Conservation (phyloP, 2,329 filamentous ascomycete genomes). For the Rhinocladiella similis region DNA sequence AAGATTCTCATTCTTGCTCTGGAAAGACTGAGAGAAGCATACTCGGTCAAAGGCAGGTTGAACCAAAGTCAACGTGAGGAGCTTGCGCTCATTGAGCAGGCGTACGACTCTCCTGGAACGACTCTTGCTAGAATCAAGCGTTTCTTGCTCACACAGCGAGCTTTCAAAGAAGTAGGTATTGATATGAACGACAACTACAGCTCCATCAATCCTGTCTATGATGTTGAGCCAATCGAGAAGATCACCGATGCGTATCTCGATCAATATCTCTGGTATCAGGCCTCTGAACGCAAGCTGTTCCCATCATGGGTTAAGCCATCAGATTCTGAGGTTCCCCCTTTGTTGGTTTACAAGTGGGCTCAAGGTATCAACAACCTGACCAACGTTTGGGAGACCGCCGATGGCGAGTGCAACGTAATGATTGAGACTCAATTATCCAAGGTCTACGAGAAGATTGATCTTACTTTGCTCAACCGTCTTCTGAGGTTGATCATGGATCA, state of each 20-base stretch:
- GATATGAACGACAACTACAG: slow-evolving; percentile 99
- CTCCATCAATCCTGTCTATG: slow-evolving; percentile 98
- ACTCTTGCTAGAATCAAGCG: slow-evolving; percentile 96
- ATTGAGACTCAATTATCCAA: slow-evolving; percentile 98
- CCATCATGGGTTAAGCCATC: slow-evolving; percentile 99
- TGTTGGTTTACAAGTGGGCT: slow-evolving; percentile 97
- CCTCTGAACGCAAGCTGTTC: slow-evolving; percentile 94
- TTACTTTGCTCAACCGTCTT: slow-evolving; percentile 90
- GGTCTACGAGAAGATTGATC: slow-evolving; percentile 98
- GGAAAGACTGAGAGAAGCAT: slow-evolving; percentile 89
- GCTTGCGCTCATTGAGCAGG: slow-evolving; percentile 93
- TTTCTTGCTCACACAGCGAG: slow-evolving; percentile 92
- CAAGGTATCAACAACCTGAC: slow-evolving; percentile 98
- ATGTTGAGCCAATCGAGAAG: slow-evolving; percentile 98
- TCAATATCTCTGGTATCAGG: slow-evolving; percentile 99
- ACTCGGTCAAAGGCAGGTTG: slow-evolving; percentile 93
- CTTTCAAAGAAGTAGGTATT: slow-evolving; percentile 98
- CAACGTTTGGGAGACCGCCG: slow-evolving; percentile 88
- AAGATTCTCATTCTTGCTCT: slow-evolving; percentile 96
- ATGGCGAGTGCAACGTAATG: slow-evolving; percentile 98
- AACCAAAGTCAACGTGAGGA: slow-evolving; percentile 98
- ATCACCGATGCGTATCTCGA: slow-evolving; percentile 98
- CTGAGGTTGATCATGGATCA: slow-evolving; percentile 98
- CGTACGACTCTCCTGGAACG: slow-evolving; percentile 95
- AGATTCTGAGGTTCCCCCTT: slow-evolving; percentile 92